Base-by-base conservation (phyloP, 2,329 filamentous ascomycete species). In the Sclerotinia sclerotiorum region DNA sequence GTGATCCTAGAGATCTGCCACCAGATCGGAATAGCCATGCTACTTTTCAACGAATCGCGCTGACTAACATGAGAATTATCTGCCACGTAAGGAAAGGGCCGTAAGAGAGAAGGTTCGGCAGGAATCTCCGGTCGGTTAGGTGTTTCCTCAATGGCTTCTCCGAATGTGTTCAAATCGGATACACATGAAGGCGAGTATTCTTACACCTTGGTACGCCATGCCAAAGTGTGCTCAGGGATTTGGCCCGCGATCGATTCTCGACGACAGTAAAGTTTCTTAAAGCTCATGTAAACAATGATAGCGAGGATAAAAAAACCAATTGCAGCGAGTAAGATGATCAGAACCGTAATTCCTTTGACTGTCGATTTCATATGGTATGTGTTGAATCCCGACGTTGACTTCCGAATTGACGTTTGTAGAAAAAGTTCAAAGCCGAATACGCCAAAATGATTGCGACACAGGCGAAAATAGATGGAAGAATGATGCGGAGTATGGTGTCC, bases 331-430 rank as follows among this genome's bases (percentile, higher is more conserved):
- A 29, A 48, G 17, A 63, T 55, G 56, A 27, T 19, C 15, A 67
- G 65, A 15, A 67, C 42, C 11, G 65, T 63, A n/a, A 35, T 24
- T 8, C 60, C 35, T 39, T 29, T 32, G 7, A 67, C 49, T 29
- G 65, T 67, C 32, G 27, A 54, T 7, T 21, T 67, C 65, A 67
- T 67, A 52, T 46, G 19, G 48, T 67, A 54, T 44, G 48, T 24
- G 21, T 27, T 21, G 56, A 63, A 8, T 67, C 56, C 15, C 65
- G 65, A 52, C 65, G 65, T 55, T 63, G 56, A 29, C 65, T 67
- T 62, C 65, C 65, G 19, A 67, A 67, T 62, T 67, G 56, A 35
- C 58, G 65, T 46, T 54, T 62, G 65, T 67, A 67, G 56, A 67
- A 63, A 61, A 67, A 61, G 48, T 63, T 67, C 35, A 62, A 46